A percentile compares a stretch with the other conserved stretches of the same genome.
These are phyloP conservation scores for Irpex sp. DNA, from an alignment of 1,284 basidiomycete species.

Conservation along the genomic window DNA sequence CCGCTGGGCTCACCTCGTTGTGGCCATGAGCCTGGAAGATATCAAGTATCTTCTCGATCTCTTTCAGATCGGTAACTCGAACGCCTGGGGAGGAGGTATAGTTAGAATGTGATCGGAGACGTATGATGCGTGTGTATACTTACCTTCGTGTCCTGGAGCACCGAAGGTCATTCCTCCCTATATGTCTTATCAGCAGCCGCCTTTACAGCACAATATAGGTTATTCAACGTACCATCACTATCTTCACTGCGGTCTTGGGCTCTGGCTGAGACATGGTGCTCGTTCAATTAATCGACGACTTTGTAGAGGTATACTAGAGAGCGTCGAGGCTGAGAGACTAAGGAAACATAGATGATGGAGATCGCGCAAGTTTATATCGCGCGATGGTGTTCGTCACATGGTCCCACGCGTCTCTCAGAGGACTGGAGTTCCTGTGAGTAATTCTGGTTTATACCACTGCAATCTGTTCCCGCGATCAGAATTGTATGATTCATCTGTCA, in stretches of 20 bases:
- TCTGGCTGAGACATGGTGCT: neutral
- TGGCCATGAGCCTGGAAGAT: constrained; percentile 56
- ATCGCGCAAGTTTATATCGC: too few relatives aligned
- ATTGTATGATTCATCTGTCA: too few relatives aligned
- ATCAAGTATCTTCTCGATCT: constrained; percentile 48
- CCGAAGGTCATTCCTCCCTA: constrained; percentile 47
- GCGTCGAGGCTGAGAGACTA: too few relatives aligned
- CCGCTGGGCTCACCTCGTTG: constrained; percentile 28
- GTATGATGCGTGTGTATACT: neutral
- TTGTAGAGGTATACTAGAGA: too few relatives aligned
- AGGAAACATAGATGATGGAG: too few relatives aligned
- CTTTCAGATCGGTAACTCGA: constrained; percentile 45
- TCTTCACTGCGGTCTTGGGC: constrained; percentile 33
- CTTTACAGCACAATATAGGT: neutral
- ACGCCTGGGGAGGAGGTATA: constrained; percentile 22
- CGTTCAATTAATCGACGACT: too few relatives aligned
- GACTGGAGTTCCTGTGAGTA: too few relatives aligned
- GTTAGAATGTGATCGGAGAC: neutral
- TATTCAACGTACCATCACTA: constrained; percentile 29
- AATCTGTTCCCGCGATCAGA: too few relatives aligned
- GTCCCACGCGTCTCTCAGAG: too few relatives aligned
- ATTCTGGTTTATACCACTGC: too few relatives aligned
- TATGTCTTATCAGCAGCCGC: neutral
- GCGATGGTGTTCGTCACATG: too few relatives aligned
- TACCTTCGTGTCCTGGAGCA: constrained; percentile 33